Evolutionary conservation across 257 asterid genomes (phyloP).

Genomic region (Ophiorrhiza pumila): DNA sequence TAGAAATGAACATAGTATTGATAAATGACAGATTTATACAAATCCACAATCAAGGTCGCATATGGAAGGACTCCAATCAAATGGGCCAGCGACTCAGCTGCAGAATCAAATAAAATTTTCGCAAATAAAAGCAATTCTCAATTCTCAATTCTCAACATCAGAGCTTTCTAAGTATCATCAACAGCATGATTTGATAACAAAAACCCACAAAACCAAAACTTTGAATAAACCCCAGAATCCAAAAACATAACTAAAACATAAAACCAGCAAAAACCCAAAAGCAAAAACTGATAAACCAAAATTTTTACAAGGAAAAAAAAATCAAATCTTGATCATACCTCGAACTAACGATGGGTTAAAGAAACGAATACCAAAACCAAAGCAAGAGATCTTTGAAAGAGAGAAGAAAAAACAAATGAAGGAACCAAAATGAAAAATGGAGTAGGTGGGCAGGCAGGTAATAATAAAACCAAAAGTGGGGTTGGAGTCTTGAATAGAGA

Average conservation of each 20-base stretch:
- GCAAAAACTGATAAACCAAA: neutral
- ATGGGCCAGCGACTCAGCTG: neutral
- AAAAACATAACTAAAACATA: neutral
- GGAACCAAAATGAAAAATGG: neutral
- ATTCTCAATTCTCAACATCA: neutral
- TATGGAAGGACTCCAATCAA: neutral
- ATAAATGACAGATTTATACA: neutral
- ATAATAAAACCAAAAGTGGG: slow-evolving; percentile 4
- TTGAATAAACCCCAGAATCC: neutral
- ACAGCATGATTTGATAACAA: neutral
- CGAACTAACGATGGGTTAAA: neutral
- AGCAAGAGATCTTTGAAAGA: slow-evolving; percentile 6
- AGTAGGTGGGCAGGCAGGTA: slow-evolving; percentile 12
- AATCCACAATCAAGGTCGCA: neutral
- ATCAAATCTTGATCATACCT: slow-evolving; percentile 19
- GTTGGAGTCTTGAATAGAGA: neutral
- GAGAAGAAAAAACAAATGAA: neutral
- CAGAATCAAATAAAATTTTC: too few relatives aligned
- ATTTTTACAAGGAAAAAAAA: neutral
- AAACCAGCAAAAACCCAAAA: neutral
- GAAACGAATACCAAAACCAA: slow-evolving; percentile 2
- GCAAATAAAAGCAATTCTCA: too few relatives aligned
- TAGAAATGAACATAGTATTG: neutral
- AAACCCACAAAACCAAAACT: slow-evolving; percentile 13
- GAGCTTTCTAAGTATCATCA: neutral